A percentile compares a stretch with the other conserved stretches of the same genome.
Conservation (phyloP, 805 yeast species). For the Yarrowia divulgata region DNA sequence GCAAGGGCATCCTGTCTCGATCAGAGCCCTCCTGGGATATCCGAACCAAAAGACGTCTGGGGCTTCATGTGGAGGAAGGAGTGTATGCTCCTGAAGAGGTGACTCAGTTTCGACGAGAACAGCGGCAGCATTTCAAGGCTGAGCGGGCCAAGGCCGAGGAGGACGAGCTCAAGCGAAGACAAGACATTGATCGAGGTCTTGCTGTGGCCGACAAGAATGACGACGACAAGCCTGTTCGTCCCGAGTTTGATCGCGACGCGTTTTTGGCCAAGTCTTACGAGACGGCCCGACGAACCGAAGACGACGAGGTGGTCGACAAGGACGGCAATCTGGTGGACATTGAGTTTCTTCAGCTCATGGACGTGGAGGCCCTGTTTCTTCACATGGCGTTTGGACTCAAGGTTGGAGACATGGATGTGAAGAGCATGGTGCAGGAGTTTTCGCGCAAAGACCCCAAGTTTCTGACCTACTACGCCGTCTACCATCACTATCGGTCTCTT, state of each 20-base stretch:
- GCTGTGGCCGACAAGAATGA: constrained; percentile 42
- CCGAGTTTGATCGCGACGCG: constrained; percentile 22
- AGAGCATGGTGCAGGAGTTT: constrained; percentile 46
- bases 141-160: constrained; percentile 69
- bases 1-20: constrained; percentile 87
- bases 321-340: constrained; percentile 48
- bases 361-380: constrained; percentile 77
- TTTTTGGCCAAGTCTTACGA: constrained; percentile 12
- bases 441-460: constrained; percentile 51
- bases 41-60: constrained; percentile 67
- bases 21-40: constrained; percentile 90
- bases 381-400: constrained; percentile 60
- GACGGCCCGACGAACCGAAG: constrained; percentile 51
- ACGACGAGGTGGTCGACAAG: constrained; percentile 48
- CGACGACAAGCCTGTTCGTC: constrained; percentile 43
- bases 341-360: constrained; percentile 69
- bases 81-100: constrained; percentile 72
- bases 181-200: constrained; percentile 51
- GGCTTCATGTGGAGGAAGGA: constrained; percentile 53
- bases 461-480: constrained; percentile 68
- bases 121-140: constrained; percentile 73
- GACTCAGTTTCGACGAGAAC: constrained; percentile 72
- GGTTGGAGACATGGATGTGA: constrained; percentile 45
- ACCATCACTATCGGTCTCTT: constrained; percentile 83
- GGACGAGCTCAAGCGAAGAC: constrained; percentile 54